phyloP scores from a whole-genome alignment of 352 stramenopile genomes.

The Pilasporangium apinafurcum region DNA sequence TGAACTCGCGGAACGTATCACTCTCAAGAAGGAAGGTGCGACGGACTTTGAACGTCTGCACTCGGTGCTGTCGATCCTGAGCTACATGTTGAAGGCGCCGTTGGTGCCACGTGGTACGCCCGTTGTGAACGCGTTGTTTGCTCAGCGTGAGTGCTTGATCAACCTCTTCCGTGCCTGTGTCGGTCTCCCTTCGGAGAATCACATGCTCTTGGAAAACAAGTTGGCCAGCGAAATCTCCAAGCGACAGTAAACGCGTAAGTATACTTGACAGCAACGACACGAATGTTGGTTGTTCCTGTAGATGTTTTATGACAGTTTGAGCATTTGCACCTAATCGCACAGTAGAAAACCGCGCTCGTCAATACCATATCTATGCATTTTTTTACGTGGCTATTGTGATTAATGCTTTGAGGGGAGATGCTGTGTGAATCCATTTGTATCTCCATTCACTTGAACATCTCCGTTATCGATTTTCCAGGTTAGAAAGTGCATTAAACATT shows the following conservation, averaged over 20 bases:
- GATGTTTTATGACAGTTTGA: too few species aligned
- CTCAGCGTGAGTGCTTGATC: constrained; percentile 96
- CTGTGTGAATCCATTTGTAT: too few species aligned
- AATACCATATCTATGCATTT: too few species aligned
- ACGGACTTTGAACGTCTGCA: constrained; percentile 94
- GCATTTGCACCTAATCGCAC: too few species aligned
- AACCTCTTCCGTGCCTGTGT: constrained; percentile 98
- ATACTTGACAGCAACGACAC: too few species aligned
- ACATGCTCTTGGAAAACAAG: constrained; percentile 98
- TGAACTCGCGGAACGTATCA: constrained; percentile 96
- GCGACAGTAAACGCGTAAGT: constrained; percentile 31
- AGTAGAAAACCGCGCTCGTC: too few species aligned
- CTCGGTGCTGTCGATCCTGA: constrained; percentile 96
- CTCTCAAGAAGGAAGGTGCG: constrained; percentile 89
- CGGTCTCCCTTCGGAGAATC: constrained; percentile 94
- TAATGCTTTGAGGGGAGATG: too few species aligned
- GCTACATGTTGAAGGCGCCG: constrained; percentile 99
- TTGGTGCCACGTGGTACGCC: constrained; percentile 97
- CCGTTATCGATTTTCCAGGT: too few species aligned
- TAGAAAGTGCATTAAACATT: too few species aligned
- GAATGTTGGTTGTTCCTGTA: too few species aligned
- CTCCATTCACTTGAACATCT: too few species aligned
- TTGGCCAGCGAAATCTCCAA: constrained; percentile 74
- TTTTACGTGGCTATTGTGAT: too few species aligned
- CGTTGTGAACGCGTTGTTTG: constrained; percentile 98